Conservation (phyloP, 257 asterid genomes). For the Verbascum thapsus region DNA sequence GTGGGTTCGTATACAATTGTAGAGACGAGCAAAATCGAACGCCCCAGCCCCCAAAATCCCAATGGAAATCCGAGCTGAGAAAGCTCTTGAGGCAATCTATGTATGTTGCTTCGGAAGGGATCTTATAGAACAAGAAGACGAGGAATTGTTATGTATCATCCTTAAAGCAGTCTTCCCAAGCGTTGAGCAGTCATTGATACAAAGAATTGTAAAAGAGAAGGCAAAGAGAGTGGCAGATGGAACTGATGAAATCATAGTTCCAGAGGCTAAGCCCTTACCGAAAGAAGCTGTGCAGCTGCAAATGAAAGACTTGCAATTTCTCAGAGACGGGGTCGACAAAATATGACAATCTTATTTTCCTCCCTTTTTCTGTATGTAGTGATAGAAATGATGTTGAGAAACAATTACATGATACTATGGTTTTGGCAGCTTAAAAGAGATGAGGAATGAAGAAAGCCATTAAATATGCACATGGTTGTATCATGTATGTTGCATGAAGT, state of each 20-base stretch:
- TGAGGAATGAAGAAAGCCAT: neutral
- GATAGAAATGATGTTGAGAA: neutral
- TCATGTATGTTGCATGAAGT: too few species aligned
- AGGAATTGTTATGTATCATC: constrained; percentile 52
- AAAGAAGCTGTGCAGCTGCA: constrained; percentile 90
- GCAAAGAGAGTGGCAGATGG: constrained; percentile 69
- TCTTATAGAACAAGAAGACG: constrained; percentile 73
- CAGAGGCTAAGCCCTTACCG: constrained; percentile 66
- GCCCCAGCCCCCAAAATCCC: constrained; percentile 65
- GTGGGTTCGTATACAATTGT: constrained; percentile 19
- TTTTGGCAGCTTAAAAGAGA: neutral
- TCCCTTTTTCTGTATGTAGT: neutral
- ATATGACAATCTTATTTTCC: neutral
- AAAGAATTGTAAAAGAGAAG: constrained; percentile 68
- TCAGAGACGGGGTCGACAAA: constrained; percentile 50
- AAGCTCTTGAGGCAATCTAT: constrained; percentile 86
- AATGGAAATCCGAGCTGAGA: constrained; percentile 81
- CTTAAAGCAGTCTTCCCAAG: constrained; percentile 78
- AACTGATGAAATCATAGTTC: constrained; percentile 56
- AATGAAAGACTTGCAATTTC: constrained; percentile 90
- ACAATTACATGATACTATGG: neutral
- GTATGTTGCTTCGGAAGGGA: constrained; percentile 78
- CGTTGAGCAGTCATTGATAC: constrained; percentile 49
- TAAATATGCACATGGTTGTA: too few species aligned
- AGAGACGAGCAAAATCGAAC: constrained; percentile 65